Evolutionary conservation across 257 asterid species (phyloP).

Genomic region (Linderniella brevidens): DNA sequence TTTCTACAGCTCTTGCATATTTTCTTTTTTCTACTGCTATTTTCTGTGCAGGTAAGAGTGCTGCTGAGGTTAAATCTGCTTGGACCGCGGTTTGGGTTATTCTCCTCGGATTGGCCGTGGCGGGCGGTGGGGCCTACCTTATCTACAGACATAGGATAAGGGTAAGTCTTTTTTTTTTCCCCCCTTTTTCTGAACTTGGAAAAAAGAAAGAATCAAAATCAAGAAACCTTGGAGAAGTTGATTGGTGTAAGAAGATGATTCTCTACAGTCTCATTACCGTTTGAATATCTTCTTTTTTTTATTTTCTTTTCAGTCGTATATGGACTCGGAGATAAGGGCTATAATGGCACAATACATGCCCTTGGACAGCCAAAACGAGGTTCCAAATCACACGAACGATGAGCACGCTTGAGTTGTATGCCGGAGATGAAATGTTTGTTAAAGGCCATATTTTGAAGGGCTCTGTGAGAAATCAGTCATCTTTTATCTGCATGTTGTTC

Average conservation of each 20-base stretch:
- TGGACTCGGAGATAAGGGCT: conserved; percentile 71
- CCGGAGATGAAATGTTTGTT: too few species aligned
- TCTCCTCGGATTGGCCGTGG: conserved; percentile 44
- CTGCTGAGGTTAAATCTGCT: conserved; percentile 36
- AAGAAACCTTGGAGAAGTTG: neutral
- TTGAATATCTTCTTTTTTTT: too few species aligned
- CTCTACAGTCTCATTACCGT: neutral
- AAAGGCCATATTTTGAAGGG: neutral
- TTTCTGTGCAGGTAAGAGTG: conserved; percentile 37
- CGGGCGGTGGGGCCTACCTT: conserved; percentile 53
- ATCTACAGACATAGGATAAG: conserved; percentile 54
- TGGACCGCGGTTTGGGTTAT: conserved; percentile 62
- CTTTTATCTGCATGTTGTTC: too few species aligned
- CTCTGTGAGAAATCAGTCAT: too few species aligned
- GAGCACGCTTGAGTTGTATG: conserved; percentile 19
- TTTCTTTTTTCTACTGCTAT: conserved; percentile 1
- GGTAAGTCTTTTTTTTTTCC: conserved; percentile 23
- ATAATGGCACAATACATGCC: conserved; percentile 84
- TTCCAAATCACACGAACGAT: conserved; percentile 26
- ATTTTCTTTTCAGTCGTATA: conserved; percentile 39
- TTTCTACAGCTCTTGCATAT: conserved; percentile 1
- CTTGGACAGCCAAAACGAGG: conserved; percentile 49
- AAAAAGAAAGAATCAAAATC: too few species aligned
- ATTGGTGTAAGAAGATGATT: neutral
- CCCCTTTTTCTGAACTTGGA: neutral